Evolutionary conservation across 1,284 basidiomycete species (phyloP).

Genomic region (Cutaneotrichosporon cutaneum): DNA sequence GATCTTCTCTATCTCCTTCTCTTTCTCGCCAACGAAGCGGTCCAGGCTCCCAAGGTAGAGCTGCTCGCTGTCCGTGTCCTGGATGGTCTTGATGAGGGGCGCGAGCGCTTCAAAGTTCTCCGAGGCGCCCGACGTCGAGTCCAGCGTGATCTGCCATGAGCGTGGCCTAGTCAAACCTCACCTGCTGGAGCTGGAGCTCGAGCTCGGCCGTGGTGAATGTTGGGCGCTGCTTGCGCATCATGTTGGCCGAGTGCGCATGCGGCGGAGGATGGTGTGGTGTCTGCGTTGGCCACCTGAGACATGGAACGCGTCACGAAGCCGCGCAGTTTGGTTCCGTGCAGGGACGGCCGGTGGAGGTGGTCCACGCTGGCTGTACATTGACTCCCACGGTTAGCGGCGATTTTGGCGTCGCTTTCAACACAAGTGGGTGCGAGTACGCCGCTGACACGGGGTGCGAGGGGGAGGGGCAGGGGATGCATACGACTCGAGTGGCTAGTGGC

Average conservation of each 20-base stretch:
- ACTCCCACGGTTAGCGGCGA: not conserved
- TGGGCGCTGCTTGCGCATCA: constrained; percentile 46
- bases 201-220: constrained; percentile 51
- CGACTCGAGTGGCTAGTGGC: not conserved
- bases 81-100: constrained; percentile 88
- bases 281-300: not conserved
- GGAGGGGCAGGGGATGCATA: not conserved
- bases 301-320: not conserved
- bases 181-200: constrained; percentile 52
- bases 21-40: constrained; percentile 85
- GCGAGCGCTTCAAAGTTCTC: constrained; percentile 92
- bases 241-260: constrained; percentile 19
- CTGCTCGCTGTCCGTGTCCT: constrained; percentile 85
- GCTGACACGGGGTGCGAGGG: not conserved
- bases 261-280: not conserved
- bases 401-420: not conserved
- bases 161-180: constrained; percentile 19
- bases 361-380: not conserved
- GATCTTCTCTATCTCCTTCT: constrained; percentile 92
- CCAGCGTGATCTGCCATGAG: constrained; percentile 46
- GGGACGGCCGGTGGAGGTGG: constrained; percentile 4
- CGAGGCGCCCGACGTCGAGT: constrained; percentile 39
- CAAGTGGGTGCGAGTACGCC: not conserved
- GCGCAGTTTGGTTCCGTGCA: constrained; percentile 1
- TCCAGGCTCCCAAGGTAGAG: constrained; percentile 84